phyloP scores from a whole-genome alignment of 192 early-diverging fungal genomes.

The Coemansia sp. region DNA sequence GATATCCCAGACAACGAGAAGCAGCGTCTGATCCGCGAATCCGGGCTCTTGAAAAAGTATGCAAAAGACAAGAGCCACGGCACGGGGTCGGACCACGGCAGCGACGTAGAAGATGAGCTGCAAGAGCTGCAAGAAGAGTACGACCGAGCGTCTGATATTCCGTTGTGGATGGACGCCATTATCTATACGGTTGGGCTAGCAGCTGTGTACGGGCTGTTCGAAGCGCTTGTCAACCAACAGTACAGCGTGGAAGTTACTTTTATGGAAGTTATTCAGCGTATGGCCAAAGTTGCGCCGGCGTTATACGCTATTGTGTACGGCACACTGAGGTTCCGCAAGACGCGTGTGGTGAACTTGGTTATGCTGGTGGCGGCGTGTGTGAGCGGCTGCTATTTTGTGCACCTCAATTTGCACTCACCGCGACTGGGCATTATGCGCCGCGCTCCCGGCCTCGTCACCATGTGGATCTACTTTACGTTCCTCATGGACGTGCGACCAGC shows the following conservation, averaged over 20 bases:
- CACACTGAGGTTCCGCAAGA: constrained; percentile 57
- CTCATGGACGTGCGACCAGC: constrained; percentile 43
- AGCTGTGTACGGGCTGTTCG: constrained; percentile 43
- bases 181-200: constrained; percentile 39
- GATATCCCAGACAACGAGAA: constrained; percentile 55
- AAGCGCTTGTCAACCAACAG: constrained; percentile 54
- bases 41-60: constrained; percentile 42
- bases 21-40: constrained; percentile 49
- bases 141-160: constrained; percentile 15
- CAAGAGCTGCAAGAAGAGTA: constrained; percentile 7
- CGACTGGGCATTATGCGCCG: constrained; percentile 71
- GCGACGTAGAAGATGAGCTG: constrained; percentile 5
- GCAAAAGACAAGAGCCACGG: constrained; percentile 14
- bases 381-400: constrained; percentile 64
- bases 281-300: constrained; percentile 40
- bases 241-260: constrained; percentile 39
- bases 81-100: constrained; percentile 24
- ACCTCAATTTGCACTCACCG: constrained; percentile 63
- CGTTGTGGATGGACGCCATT: constrained; percentile 38
- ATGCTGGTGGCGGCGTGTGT: constrained; percentile 55
- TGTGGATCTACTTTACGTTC: constrained; percentile 62
- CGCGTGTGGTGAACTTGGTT: constrained; percentile 46
- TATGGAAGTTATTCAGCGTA: constrained; percentile 25
- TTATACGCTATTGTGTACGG: constrained; percentile 62
- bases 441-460: constrained; percentile 68